Percentiles rank a stretch among this genome's conserved stretches.
Evolutionary conservation across 768 basidiomycete genomes (phyloP).

Genomic region (Pisolithus tinctorius): DNA sequence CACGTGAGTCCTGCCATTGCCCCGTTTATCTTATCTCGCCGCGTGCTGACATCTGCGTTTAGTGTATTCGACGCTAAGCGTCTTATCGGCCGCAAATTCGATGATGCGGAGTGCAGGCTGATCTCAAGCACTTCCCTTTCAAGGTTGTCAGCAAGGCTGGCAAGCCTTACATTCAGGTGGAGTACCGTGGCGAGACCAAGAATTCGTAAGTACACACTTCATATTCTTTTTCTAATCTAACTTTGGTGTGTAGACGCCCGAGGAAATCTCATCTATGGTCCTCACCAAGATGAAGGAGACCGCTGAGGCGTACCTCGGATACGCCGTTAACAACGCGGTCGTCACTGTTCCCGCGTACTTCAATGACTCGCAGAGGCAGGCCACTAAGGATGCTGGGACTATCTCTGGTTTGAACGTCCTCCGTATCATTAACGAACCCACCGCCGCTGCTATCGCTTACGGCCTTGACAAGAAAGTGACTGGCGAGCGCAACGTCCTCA

Average conservation of each 20-base stretch:
- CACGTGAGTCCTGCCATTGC: constrained; percentile 40
- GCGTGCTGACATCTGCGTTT: constrained; percentile 8
- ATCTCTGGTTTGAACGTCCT: constrained; percentile 94
- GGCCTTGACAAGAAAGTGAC: constrained; percentile 92
- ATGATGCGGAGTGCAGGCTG: constrained; percentile 74
- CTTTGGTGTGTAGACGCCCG: constrained; percentile 57
- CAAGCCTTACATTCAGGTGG: constrained; percentile 83
- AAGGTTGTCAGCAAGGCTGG: constrained; percentile 77
- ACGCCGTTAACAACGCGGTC: constrained; percentile 80
- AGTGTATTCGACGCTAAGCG: constrained; percentile 98
- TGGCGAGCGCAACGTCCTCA: constrained; percentile 92
- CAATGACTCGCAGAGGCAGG: constrained; percentile 98
- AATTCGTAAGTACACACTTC: constrained; percentile 59
- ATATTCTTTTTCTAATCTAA: constrained; percentile 4
- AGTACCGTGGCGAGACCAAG: constrained; percentile 93
- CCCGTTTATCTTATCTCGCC: background rate
- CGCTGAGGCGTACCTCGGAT: constrained; percentile 93
- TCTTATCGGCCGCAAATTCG: constrained; percentile 90
- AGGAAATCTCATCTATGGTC: constrained; percentile 98
- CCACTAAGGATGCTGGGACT: constrained; percentile 95
- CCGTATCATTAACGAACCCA: constrained; percentile 99
- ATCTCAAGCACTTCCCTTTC: constrained; percentile 93
- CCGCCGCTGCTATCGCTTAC: constrained; percentile 96
- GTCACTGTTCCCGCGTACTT: constrained; percentile 97
- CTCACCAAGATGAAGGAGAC: constrained; percentile 98